These are phyloP conservation scores for Magnolia officinalis DNA, from an alignment of 164 flowering plant species.

Conservation along the genomic window DNA sequence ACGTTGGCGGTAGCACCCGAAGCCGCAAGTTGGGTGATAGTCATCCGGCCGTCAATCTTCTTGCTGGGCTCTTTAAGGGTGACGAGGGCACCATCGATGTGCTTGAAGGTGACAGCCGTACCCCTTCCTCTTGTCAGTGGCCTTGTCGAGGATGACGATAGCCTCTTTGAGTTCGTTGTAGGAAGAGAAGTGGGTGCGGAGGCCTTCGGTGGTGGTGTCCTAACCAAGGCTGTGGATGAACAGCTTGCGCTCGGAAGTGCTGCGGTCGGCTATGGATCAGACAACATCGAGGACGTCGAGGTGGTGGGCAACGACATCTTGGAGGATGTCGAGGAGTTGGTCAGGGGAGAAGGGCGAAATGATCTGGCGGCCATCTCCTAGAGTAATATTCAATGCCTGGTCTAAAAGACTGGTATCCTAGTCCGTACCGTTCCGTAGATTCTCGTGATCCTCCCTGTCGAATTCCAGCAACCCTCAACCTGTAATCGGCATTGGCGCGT, in stretches of 20 bases:
- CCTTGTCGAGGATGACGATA: constrained; percentile 75
- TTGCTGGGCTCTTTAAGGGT: constrained; percentile 90
- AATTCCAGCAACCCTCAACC: too few species aligned
- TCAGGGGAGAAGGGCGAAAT: constrained; percentile 55
- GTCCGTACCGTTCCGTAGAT: too few species aligned
- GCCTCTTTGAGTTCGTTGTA: constrained; percentile 89
- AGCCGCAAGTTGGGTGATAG: constrained; percentile 74
- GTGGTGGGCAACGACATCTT: constrained; percentile 46
- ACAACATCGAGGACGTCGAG: constrained; percentile 58
- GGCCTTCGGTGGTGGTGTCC: constrained; percentile 81
- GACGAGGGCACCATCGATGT: constrained; percentile 75
- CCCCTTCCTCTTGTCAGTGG: constrained; percentile 72
- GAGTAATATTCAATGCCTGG: constrained; percentile 23
- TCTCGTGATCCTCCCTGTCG: too few species aligned
- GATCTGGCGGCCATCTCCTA: constrained; percentile 54
- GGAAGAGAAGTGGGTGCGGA: constrained; percentile 52
- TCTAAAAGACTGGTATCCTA: constrained; percentile 18
- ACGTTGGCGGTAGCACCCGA: constrained; percentile 21
- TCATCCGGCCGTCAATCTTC: constrained; percentile 84
- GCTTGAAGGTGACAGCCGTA: constrained; percentile 86
- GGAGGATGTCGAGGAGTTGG: constrained; percentile 59
- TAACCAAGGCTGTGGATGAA: constrained; percentile 92
- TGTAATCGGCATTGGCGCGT: too few species aligned
- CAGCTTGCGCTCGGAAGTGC: constrained; percentile 78
- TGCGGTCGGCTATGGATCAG: constrained; percentile 54